These are phyloP conservation scores for Mycena metata DNA, from an alignment of 768 basidiomycete genomes.

Conservation along the genomic window DNA sequence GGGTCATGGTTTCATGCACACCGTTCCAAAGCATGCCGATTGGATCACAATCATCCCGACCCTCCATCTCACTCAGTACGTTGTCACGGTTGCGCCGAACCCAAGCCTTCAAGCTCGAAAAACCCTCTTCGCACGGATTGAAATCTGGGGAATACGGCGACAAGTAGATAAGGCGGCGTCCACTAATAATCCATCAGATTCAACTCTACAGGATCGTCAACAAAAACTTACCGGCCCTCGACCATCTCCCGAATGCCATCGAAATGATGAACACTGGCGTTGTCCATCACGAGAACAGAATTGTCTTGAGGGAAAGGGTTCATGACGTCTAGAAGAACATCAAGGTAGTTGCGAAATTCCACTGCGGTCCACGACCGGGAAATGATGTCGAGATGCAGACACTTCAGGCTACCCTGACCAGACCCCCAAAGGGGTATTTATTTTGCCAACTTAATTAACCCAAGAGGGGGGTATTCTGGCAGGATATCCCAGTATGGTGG, in stretches of 20 bases:
- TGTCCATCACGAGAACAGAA: constrained; percentile 53
- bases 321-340: not conserved
- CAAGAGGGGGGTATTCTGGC: no score
- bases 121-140: constrained; percentile 50
- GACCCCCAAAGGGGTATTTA: no score
- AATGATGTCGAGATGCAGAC: not conserved
- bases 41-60: constrained; percentile 29
- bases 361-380: not conserved
- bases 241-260: constrained; percentile 42
- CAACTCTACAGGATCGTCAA: constrained; percentile 8
- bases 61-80: constrained; percentile 28
- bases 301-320: constrained; percentile 20
- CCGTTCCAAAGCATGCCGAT: constrained; percentile 37
- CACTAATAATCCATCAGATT: constrained; percentile 12
- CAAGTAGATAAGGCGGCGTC: constrained; percentile 42
- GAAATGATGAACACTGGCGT: constrained; percentile 49
- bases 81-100: constrained; percentile 35
- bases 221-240: constrained; percentile 32
- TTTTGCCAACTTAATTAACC: no score
- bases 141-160: constrained; percentile 52
- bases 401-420: no score
- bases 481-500: no score
- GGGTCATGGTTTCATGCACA: constrained; percentile 40
- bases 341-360: not conserved
- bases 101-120: constrained; percentile 44